Evolutionary conservation across 495 filamentous ascomycete genomes (phyloP).

Genomic region (Podospora australis): DNA sequence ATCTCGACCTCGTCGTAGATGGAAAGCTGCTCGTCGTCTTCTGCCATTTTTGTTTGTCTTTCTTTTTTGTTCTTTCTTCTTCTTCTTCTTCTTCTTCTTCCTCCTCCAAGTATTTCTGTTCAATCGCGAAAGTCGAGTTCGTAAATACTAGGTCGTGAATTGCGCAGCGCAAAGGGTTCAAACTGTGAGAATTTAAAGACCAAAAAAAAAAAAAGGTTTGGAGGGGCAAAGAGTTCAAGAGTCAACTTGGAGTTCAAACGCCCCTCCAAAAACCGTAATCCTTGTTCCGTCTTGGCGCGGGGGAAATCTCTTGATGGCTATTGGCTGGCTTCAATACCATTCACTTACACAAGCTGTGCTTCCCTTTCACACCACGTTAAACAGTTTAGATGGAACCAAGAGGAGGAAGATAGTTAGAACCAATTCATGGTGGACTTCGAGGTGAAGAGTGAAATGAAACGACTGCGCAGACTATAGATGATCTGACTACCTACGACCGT

Average conservation of each 20-base stretch:
- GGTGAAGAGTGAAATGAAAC: too few relatives aligned
- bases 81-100: too few relatives aligned
- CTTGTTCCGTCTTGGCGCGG: constrained; percentile 7
- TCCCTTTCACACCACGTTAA: too few relatives aligned
- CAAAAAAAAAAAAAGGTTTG: constrained; percentile 9
- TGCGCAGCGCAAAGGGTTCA: background rate
- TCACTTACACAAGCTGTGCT: background rate
- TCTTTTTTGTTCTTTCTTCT: background rate
- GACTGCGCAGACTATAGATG: too few relatives aligned
- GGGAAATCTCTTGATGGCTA: background rate
- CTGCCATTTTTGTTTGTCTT: constrained; percentile 48
- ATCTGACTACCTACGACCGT: too few relatives aligned
- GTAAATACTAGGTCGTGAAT: too few relatives aligned
- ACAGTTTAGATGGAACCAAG: too few relatives aligned
- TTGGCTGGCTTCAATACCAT: background rate
- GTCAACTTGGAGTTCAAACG: background rate
- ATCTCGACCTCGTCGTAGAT: constrained; percentile 99
- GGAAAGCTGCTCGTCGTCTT: constrained; percentile 54
- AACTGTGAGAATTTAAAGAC: background rate
- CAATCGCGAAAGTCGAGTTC: too few relatives aligned
- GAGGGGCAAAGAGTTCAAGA: constrained; percentile 22
- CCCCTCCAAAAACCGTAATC: background rate
- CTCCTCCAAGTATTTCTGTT: too few relatives aligned
- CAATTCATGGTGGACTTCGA: too few relatives aligned
- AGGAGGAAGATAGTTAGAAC: too few relatives aligned